Evolutionary conservation across 2,329 filamentous ascomycete genomes (phyloP).

Genomic region (Aschersonia sp.): DNA sequence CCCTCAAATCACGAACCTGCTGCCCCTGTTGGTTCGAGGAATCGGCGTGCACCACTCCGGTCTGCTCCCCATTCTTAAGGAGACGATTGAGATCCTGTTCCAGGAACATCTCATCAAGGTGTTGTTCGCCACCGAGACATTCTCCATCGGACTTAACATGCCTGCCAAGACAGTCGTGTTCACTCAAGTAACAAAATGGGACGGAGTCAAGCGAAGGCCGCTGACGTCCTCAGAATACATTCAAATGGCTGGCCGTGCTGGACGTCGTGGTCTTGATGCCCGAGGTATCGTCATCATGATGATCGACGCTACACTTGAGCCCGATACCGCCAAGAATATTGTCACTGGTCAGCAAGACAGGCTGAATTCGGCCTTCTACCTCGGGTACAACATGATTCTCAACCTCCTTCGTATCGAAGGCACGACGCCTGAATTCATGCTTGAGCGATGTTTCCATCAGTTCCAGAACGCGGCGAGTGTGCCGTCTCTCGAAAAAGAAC

Average conservation of each 20-base stretch:
- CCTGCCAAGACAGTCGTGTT: slow-evolving; percentile 99
- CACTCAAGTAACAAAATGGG: slow-evolving; percentile 89
- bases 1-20: slow-evolving; percentile 79
- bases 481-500: slow-evolving; percentile 66
- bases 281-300: slow-evolving; percentile 99
- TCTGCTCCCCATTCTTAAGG: slow-evolving; percentile 86
- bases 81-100: slow-evolving; percentile 97
- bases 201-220: slow-evolving; percentile 66
- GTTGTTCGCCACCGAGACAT: slow-evolving; percentile 93
- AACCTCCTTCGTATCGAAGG: slow-evolving; percentile 95
- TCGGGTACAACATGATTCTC: slow-evolving; percentile 98
- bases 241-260: slow-evolving; percentile 95
- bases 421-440: slow-evolving; percentile 97
- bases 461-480: slow-evolving; percentile 93
- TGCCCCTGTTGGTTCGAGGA: slow-evolving; percentile 77
- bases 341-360: slow-evolving; percentile 95
- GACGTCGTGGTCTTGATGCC: slow-evolving; percentile 91
- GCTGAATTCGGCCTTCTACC: slow-evolving; percentile 91
- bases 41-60: slow-evolving; percentile 97
- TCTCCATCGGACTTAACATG: slow-evolving; percentile 98
- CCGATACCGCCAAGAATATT: slow-evolving; percentile 82
- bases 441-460: slow-evolving; percentile 96
- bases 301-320: slow-evolving; percentile 94
- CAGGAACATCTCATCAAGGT: slow-evolving; percentile 97
- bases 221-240: slow-evolving; percentile 93